Conservation (phyloP, 225 moss, liverwort and hornwort genomes). For the Pseudisothecium myosuroides region DNA sequence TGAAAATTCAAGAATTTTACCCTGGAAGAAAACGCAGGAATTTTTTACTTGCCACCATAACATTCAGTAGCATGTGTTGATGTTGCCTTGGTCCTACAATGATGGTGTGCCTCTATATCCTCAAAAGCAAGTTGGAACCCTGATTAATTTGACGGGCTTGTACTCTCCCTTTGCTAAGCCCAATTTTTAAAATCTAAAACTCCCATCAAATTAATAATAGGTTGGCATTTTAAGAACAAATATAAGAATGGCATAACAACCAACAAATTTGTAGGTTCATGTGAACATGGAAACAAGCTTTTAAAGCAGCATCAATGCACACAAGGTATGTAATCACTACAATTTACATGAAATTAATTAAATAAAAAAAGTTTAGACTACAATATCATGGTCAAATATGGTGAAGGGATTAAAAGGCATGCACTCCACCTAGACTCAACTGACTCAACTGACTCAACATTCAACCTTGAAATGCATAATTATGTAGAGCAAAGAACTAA, state of each 20-base stretch:
- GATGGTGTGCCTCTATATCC: too few relatives aligned
- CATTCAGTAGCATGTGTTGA: too few relatives aligned
- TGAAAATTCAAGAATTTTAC: too few relatives aligned
- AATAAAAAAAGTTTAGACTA: neutral
- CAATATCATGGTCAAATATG: neutral
- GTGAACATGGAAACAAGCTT: neutral
- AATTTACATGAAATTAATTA: too few relatives aligned
- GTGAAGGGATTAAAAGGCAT: neutral
- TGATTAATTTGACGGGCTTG: neutral
- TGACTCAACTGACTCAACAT: neutral
- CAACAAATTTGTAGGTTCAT: neutral
- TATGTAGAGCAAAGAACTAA: too few relatives aligned
- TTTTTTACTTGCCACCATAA: too few relatives aligned
- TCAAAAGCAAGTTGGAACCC: too few relatives aligned
- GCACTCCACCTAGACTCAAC: neutral
- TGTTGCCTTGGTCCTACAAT: too few relatives aligned
- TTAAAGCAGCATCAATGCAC: neutral
- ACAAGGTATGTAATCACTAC: accelerated
- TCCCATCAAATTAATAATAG: accelerated
- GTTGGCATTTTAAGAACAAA: neutral
- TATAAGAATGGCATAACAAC: accelerated
- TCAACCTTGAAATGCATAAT: neutral
- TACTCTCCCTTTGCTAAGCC: neutral
- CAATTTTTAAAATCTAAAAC: neutral
- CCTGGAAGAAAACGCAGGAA: too few relatives aligned